Percentiles rank a stretch among this genome's conserved stretches.
Conservation (phyloP, 108 stramenopile species). For the Pseudonitzschia multiseries region DNA sequence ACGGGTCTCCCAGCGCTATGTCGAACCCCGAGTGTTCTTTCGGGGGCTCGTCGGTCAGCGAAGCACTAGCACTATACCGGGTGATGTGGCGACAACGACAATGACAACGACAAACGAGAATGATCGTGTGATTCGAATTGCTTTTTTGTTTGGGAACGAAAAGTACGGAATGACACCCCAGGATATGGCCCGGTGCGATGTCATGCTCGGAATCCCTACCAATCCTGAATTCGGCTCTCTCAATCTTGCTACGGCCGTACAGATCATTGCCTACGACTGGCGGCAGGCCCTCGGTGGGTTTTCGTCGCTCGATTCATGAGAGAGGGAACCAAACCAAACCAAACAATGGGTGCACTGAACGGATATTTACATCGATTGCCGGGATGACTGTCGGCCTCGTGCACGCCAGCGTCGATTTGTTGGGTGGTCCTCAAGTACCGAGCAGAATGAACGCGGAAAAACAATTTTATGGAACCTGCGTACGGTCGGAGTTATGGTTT, state of each 20-base stretch:
- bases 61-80: not conserved
- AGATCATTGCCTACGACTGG: constrained; percentile 74
- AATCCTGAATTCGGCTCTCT: constrained; percentile 63
- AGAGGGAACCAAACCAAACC: no score
- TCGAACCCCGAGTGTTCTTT: constrained; percentile 51
- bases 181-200: constrained; percentile 52
- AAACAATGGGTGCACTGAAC: no score
- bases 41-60: constrained; percentile 19
- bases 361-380: no score
- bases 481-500: no score
- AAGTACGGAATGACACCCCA: constrained; percentile 45
- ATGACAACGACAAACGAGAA: not conserved
- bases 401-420: no score
- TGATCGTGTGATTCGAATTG: constrained; percentile 23
- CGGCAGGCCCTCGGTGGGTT: constrained; percentile 33
- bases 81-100: not conserved
- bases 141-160: constrained; percentile 69
- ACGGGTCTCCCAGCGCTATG: constrained; percentile 28
- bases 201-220: constrained; percentile 67
- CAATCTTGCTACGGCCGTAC: constrained; percentile 70
- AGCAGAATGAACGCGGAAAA: no score
- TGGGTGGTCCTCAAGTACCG: no score
- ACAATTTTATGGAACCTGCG: no score
- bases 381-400: no score
- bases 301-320: not conserved